Conservation (phyloP, 306 rosid genomes). For the Cucurbita pepo region DNA sequence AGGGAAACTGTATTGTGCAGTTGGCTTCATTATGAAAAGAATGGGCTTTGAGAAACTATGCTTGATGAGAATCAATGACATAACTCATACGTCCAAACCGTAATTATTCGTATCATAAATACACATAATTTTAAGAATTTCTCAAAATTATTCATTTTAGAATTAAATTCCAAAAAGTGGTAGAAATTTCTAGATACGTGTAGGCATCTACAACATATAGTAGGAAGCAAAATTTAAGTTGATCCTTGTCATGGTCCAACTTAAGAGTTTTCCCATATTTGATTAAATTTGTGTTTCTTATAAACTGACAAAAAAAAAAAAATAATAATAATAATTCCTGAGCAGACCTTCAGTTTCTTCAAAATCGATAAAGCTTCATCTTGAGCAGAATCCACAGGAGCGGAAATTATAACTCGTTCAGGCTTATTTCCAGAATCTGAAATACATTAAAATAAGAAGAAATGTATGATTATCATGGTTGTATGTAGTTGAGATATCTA, state of each 20-base stretch:
- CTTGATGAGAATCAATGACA: neutral
- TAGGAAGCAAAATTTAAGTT: neutral
- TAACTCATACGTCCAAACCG: neutral
- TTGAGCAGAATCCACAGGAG: constrained; percentile 67
- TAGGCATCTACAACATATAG: neutral
- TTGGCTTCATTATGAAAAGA: neutral
- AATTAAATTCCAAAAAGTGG: neutral
- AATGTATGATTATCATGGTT: neutral
- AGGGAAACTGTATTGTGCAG: neutral
- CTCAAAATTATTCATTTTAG: neutral
- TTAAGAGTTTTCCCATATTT: neutral
- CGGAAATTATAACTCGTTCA: constrained; percentile 36
- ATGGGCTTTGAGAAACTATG: neutral
- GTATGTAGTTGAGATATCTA: neutral
- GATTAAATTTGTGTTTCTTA: neutral
- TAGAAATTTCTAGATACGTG: neutral
- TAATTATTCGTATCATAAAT: neutral
- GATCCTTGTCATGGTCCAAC: neutral
- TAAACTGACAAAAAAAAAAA: neutral
- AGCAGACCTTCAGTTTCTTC: constrained; percentile 64
- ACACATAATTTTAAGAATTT: neutral
- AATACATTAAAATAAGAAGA: neutral
- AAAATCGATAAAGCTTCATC: constrained; percentile 58
- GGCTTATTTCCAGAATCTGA: constrained; percentile 30
- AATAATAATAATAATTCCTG: neutral